Evolutionary conservation across 2,329 filamentous ascomycete species (phyloP), one percentile per base, ranked within the genome.

Genomic region (Alternaria metachromatica): DNA sequence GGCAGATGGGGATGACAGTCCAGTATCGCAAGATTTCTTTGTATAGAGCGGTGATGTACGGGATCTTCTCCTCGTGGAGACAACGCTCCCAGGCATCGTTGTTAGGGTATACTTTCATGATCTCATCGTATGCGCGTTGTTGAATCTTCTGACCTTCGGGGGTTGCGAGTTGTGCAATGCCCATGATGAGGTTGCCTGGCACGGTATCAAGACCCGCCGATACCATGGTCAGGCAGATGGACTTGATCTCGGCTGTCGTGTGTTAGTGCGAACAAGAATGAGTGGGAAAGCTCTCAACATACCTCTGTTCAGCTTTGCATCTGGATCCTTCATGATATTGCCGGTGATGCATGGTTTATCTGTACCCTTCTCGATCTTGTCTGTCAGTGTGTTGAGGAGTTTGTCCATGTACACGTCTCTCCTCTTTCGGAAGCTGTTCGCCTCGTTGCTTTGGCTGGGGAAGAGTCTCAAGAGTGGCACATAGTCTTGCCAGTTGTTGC

Each of bases 401-500:
- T 83, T 84, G 12, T 85, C 85, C 81, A 91, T 81, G 65, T 91
- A 91, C 55, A 85, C 87, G 67, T 93, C 91, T 55, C 92, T 84
- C 20, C 92, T 85, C n/a, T 82, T 81, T 41, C 91, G 87, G 79
- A 89, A 92, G 64, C 89, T 87, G 8, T 86, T 81, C 0, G 92
- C 90, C 53, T 88, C 85, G 3, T 83, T 83, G 71, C 88, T 93
- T 66, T 85, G 85, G 30, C 84, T 87, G 3, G 89, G 86, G 68
- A 88, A 85, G 3, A 93, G 77, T 26, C 92, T 85, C 64, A 96
- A 76, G 6, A 94, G 72, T 0, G 92, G 92, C n/a, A 96, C 87
- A 69, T 95, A 95, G 73, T 96, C 92, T 73, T 93, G 90, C 88
- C 91, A 92, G 76, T 95, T 95, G 75, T 94, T 93, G 71, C 90